These are phyloP conservation scores for Cyclostephanos invisitatus DNA, from an alignment of 108 stramenopile species.

Conservation along the genomic window DNA sequence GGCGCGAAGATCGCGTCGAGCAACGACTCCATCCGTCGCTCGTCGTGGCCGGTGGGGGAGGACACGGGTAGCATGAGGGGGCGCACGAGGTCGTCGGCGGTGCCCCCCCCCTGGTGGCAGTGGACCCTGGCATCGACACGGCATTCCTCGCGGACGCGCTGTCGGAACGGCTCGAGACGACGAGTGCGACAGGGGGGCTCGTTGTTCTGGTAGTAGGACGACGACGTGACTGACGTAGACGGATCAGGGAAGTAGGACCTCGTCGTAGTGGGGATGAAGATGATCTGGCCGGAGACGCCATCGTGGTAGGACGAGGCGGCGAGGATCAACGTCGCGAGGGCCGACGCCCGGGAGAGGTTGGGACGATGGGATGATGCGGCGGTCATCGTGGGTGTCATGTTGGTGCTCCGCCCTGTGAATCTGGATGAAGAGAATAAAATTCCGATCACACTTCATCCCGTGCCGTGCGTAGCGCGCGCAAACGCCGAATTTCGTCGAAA, in stretches of 20 bases:
- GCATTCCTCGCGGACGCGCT: constrained; percentile 22
- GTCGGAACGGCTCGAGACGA: constrained; percentile 40
- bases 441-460: no score
- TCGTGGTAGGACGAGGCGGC: not conserved
- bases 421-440: no score
- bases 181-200: constrained; percentile 25
- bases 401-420: not conserved
- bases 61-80: not conserved
- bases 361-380: no score
- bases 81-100: not conserved
- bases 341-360: not conserved
- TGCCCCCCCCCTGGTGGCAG: not conserved
- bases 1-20: not conserved
- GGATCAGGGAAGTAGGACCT: not conserved
- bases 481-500: no score
- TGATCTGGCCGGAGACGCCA: not conserved
- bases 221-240: not conserved
- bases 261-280: not conserved
- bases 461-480: no score
- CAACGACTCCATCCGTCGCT: not conserved
- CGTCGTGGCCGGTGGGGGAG: not conserved
- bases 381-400: not conserved
- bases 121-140: not conserved
- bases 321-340: not conserved
- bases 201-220: not conserved